These are phyloP conservation scores for Nicotiana rustica DNA, from an alignment of 305 asterid species.

Conservation along the genomic window DNA sequence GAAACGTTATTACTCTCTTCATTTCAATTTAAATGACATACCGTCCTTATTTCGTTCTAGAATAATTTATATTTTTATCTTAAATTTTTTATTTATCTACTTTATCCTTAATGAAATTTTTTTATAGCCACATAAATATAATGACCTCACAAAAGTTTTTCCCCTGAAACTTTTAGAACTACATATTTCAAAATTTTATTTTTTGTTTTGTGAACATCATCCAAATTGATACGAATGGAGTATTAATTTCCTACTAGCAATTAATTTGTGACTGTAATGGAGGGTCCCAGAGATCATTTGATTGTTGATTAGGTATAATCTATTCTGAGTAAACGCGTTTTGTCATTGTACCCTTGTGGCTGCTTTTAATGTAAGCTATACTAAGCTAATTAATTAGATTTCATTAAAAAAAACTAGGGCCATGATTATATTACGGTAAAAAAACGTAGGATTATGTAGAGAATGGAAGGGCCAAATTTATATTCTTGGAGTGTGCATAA, in stretches of 20 bases:
- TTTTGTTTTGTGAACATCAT: too few species aligned
- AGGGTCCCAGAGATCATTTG: constrained; percentile 40
- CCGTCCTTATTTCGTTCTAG: too few species aligned
- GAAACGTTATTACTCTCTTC: not conserved
- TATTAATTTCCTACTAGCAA: constrained; percentile 30
- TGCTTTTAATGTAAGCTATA: not conserved
- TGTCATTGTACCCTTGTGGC: constrained; percentile 26
- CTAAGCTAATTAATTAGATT: not conserved
- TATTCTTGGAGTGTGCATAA: not conserved
- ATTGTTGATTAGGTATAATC: constrained; percentile 38
- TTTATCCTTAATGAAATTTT: too few species aligned
- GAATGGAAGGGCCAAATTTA: constrained; percentile 2
- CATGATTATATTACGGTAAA: not conserved
- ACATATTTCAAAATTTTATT: too few species aligned
- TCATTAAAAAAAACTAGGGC: not conserved
- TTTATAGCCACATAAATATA: too few species aligned
- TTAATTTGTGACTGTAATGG: constrained; percentile 34
- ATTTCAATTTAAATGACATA: not conserved
- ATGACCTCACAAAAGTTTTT: too few species aligned
- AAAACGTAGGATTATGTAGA: not conserved
- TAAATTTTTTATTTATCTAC: too few species aligned
- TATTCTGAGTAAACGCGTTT: constrained; percentile 36
- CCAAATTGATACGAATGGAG: too few species aligned
- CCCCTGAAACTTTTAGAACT: too few species aligned
- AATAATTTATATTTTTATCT: too few species aligned